Evolutionary conservation across 139 green algal species (phyloP).

Genomic region (Chlamydomonas sp.): DNA sequence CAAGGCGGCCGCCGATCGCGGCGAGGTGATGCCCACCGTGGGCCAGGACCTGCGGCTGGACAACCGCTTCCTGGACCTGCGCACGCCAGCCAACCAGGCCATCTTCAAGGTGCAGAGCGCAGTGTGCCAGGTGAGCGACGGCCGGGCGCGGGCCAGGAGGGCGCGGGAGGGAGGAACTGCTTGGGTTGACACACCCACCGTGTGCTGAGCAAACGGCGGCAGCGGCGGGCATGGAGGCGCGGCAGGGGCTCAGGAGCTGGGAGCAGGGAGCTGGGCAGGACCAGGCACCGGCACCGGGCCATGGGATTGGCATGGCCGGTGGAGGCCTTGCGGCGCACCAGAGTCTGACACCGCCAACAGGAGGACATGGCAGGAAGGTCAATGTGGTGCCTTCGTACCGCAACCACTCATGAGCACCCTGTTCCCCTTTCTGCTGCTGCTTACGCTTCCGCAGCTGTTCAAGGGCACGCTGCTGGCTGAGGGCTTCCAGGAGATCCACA

Average conservation of each 20-base stretch:
- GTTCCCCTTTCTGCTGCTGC: neutral
- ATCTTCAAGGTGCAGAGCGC: conserved; percentile 95
- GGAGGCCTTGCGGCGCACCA: no score
- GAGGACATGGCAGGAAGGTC: neutral
- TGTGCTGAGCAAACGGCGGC: no score
- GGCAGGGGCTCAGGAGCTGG: no score
- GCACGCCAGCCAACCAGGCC: conserved; percentile 97
- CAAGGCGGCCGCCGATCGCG: conserved; percentile 65
- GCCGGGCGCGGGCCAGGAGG: neutral
- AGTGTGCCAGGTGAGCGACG: conserved; percentile 77
- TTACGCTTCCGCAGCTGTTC: conserved; percentile 65
- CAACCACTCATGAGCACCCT: neutral
- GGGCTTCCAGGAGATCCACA: conserved; percentile 97
- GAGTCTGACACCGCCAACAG: no score
- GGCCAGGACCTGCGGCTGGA: conserved; percentile 92
- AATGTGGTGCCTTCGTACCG: neutral
- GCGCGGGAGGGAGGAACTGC: neutral
- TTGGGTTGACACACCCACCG: neutral
- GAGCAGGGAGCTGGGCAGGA: no score
- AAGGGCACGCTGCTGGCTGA: conserved; percentile 75
- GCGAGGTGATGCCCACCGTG: conserved; percentile 82
- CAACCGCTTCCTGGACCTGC: conserved; percentile 93
- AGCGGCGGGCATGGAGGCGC: no score
- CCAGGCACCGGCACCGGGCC: no score
- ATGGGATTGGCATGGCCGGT: no score